Conservation (phyloP, 2,329 filamentous ascomycete genomes). For the Didymella pinodella region DNA sequence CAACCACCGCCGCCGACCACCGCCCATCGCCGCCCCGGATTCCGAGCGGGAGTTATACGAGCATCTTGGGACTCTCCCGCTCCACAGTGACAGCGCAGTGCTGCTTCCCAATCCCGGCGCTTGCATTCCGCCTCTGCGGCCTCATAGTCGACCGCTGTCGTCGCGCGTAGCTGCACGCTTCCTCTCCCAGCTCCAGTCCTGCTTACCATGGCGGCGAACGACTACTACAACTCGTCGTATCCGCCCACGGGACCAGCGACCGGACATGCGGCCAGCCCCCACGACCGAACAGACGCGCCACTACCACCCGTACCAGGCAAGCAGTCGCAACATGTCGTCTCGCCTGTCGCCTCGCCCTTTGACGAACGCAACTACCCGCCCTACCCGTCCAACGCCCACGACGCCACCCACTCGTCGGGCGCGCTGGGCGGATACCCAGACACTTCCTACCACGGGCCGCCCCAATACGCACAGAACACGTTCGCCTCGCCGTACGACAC, state of each 20-base stretch:
- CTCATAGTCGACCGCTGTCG: slow-evolving; percentile 5
- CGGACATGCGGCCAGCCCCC: slow-evolving; percentile 22
- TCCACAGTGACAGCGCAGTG: background rate
- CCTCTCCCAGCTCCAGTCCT: slow-evolving; percentile 13
- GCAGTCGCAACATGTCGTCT: slow-evolving; percentile 34
- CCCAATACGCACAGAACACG: slow-evolving; percentile 35
- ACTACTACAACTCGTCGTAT: slow-evolving; percentile 66
- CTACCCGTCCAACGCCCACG: slow-evolving; percentile 48
- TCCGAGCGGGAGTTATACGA: slow-evolving; percentile 8
- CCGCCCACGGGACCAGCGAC: slow-evolving; percentile 39
- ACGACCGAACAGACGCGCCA: slow-evolving; percentile 52
- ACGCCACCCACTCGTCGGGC: slow-evolving; percentile 43
- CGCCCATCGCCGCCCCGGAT: slow-evolving; percentile 2
- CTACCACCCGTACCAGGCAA: slow-evolving; percentile 43
- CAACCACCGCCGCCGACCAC: background rate
- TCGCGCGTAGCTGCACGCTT: background rate
- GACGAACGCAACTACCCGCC: slow-evolving; percentile 57
- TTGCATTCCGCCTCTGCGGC: slow-evolving; percentile 7
- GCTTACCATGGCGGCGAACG: slow-evolving; percentile 57
- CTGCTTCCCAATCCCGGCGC: slow-evolving; percentile 9
- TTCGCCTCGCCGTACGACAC: slow-evolving; percentile 38
- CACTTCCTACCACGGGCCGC: slow-evolving; percentile 64
- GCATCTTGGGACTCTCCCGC: background rate
- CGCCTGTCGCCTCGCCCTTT: slow-evolving; percentile 45
- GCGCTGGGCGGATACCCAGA: slow-evolving; percentile 65